Conservation (phyloP, 148 eudicot species). For the Mesembryanthemum crystallinum region DNA sequence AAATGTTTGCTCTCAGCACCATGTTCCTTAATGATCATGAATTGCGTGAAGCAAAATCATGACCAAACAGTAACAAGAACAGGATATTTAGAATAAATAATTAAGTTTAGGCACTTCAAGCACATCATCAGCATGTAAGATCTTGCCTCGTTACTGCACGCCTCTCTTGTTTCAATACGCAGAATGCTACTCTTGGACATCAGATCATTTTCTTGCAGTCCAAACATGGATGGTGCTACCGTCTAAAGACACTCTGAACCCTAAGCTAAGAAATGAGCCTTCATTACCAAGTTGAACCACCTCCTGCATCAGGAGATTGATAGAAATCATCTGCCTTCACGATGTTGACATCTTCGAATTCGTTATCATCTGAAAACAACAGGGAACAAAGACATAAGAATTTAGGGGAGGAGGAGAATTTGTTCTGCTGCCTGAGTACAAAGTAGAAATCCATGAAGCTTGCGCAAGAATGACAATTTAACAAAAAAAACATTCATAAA, state of each 20-base stretch:
- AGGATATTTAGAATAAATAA: not conserved
- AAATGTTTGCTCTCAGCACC: not conserved
- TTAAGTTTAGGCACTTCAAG: not conserved
- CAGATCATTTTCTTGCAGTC: no score
- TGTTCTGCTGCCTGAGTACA: no score
- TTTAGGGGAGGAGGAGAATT: not conserved
- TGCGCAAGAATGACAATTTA: no score
- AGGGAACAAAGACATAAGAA: not conserved
- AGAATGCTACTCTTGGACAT: not conserved
- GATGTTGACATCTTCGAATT: constrained; percentile 83
- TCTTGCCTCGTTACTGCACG: not conserved
- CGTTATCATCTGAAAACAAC: constrained; percentile 65
- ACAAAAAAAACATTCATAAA: not conserved
- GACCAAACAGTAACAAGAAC: not conserved
- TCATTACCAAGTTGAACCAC: constrained; percentile 46
- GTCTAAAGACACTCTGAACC: not conserved
- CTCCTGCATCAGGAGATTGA: constrained; percentile 64
- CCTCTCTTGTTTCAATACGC: not conserved
- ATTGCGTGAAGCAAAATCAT: not conserved
- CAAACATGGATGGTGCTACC: not conserved
- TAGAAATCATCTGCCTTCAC: constrained; percentile 63
- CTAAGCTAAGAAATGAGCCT: not conserved
- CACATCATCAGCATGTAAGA: constrained; percentile 9
- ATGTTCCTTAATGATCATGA: not conserved
- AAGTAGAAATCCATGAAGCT: no score